phyloP scores from a whole-genome alignment of 257 asterid species.

The Jacaranda copaia region DNA sequence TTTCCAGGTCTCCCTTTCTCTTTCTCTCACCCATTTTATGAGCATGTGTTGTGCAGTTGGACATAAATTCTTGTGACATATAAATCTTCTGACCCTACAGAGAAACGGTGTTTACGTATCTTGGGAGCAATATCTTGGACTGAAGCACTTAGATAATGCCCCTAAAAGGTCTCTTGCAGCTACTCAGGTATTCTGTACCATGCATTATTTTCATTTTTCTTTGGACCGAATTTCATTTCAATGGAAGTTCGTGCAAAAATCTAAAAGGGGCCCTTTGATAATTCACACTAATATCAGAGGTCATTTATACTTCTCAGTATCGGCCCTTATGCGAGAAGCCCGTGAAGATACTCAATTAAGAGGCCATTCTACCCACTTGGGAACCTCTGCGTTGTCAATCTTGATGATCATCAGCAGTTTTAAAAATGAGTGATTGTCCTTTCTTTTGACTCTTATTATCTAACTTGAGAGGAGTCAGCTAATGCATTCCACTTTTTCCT shows the following conservation, averaged over 20 bases:
- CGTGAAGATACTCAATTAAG: conserved; percentile 24
- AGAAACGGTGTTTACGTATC: conserved; percentile 31
- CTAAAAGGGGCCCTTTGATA: neutral
- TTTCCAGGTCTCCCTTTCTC: conserved; percentile 40
- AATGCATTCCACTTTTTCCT: too few species aligned
- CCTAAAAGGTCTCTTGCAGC: conserved; percentile 38
- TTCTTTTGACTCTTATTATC: too few species aligned
- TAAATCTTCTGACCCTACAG: conserved; percentile 24
- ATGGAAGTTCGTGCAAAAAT: neutral
- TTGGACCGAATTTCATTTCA: neutral
- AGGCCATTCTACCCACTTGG: neutral
- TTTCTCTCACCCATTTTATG: neutral
- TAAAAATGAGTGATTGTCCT: too few species aligned
- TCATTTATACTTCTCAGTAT: neutral
- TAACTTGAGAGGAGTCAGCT: too few species aligned
- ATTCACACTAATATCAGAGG: too few species aligned
- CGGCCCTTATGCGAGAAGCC: conserved; percentile 19
- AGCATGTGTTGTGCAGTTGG: neutral
- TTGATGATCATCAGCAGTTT: neutral
- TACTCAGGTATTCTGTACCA: conserved; percentile 38
- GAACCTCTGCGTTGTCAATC: neutral
- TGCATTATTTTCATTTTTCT: neutral
- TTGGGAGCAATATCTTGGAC: conserved; percentile 50
- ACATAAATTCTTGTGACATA: conserved; percentile 1
- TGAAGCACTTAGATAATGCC: conserved; percentile 45